A percentile compares a stretch with the other conserved stretches of the same genome.
These are phyloP conservation scores for Cladophialophora chaetospira DNA, from an alignment of 2,329 filamentous ascomycete species.

Conservation along the genomic window DNA sequence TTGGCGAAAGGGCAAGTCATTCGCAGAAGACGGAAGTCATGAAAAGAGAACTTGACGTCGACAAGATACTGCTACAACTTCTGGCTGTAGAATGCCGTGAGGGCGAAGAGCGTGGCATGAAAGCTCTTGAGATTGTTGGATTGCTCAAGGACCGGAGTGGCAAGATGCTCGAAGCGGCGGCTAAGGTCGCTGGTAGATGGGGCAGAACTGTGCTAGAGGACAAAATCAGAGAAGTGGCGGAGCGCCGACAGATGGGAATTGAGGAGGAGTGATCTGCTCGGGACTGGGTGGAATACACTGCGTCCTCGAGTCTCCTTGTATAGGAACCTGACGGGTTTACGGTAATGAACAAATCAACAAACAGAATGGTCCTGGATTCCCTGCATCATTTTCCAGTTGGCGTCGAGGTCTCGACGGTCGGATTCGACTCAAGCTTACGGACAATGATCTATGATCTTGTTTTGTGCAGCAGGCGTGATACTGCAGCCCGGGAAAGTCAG, in stretches of 20 bases:
- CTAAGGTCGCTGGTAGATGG: conserved; percentile 86
- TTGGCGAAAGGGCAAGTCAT: conserved; percentile 53
- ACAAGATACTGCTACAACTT: conserved; percentile 87
- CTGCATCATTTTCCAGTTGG: too few species aligned
- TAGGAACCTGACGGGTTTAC: too few species aligned
- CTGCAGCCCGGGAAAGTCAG: too few species aligned
- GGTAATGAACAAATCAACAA: too few species aligned
- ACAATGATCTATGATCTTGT: too few species aligned
- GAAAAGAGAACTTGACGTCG: conserved; percentile 76
- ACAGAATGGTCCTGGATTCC: too few species aligned
- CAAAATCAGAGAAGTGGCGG: conserved; percentile 86
- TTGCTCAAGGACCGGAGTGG: conserved; percentile 83
- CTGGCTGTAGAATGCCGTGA: conserved; percentile 87
- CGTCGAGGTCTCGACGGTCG: too few species aligned
- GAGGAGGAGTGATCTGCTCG: conserved; percentile 39
- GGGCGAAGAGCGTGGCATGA: conserved; percentile 91
- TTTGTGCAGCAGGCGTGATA: too few species aligned
- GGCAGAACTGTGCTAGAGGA: conserved; percentile 76
- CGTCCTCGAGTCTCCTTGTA: too few species aligned
- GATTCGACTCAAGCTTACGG: too few species aligned
- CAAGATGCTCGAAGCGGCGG: conserved; percentile 87
- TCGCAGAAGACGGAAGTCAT: conserved; percentile 68
- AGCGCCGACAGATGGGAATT: conserved; percentile 65
- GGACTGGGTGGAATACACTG: too few species aligned
- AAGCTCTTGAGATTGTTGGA: conserved; percentile 84